Conservation (phyloP, 192 early-diverging fungal genomes). For the Podila epigama region DNA sequence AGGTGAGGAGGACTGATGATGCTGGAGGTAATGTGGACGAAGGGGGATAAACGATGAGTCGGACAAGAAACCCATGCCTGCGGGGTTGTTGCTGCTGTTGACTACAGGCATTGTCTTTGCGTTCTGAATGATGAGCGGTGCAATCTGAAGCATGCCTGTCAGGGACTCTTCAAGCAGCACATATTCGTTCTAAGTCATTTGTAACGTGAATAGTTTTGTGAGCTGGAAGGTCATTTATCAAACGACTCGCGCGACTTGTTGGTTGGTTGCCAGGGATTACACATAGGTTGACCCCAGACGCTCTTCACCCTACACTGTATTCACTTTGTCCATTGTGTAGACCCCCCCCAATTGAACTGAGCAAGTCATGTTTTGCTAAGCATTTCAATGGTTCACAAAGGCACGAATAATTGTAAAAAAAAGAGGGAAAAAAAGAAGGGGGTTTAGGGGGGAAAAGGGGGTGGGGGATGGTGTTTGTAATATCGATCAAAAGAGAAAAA, state of each 20-base stretch:
- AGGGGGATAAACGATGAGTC: background rate
- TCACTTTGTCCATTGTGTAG: too few species aligned
- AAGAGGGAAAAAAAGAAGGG: background rate
- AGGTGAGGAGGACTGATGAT: too few species aligned
- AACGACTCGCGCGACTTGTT: too few species aligned
- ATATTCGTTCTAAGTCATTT: constrained; percentile 47
- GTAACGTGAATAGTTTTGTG: too few species aligned
- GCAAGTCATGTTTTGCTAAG: too few species aligned
- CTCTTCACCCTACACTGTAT: too few species aligned
- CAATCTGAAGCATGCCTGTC: constrained; percentile 34
- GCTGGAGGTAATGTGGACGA: too few species aligned
- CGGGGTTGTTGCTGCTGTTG: background rate
- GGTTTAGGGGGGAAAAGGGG: background rate
- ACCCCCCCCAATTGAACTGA: too few species aligned
- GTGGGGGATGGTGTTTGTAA: too few species aligned
- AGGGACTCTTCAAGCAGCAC: constrained; percentile 35
- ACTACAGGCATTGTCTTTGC: background rate
- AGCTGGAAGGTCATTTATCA: too few species aligned
- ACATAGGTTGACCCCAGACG: too few species aligned
- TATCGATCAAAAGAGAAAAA: background rate
- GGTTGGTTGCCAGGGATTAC: too few species aligned
- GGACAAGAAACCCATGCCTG: background rate
- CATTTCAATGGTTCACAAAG: background rate
- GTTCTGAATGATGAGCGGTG: constrained; percentile 38
- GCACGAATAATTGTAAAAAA: background rate